Base-by-base conservation (phyloP, 2,329 filamentous ascomycete species). In the Chaetomiaceae sp. region DNA sequence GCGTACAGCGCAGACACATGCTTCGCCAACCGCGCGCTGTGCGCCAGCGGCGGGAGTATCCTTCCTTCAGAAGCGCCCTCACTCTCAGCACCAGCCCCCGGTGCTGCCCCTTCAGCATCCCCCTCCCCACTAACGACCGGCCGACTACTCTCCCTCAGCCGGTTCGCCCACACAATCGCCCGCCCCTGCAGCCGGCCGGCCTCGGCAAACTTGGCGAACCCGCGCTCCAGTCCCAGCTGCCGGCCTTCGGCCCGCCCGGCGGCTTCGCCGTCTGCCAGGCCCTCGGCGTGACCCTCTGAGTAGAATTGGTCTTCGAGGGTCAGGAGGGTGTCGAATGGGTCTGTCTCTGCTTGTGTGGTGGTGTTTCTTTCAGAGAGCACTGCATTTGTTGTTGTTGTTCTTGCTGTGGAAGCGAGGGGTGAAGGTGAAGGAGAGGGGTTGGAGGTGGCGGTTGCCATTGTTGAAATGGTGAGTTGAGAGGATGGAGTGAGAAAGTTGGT, bases 121-220 rank as follows among this genome's bases (percentile, higher is more conserved):
- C n/a, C n/a, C n/a, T n/a, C n/a, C n/a, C n/a, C n/a, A n/a, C n/a
- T n/a, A n/a, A n/a, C n/a, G n/a, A n/a, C 14, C 9, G 27, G 32
- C 32, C 11, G 17, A 19, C 3, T 35, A 30, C 20, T 29, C 37
- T 18, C 11, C 12, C n/a, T 17, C 12, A 32, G 66, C 44, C 89
- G 75, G 50, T 86, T 85, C 11, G 83, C 81, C 90, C 91, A 97
- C n/a, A 97, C 74, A 19, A 86, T 68, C 12, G 88, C 81, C 59
- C 81, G 83, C 36, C 88, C 87, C 57, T 91, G 84, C 26, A 97
- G 67, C 48, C 76, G 75, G 2, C 91, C 91, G 64, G 88, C 78
- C 52, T 88, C 83, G 34, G 86, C 62, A 60, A 94, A 96, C 68
- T 95, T 97, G 58, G 95, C 88, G 58, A 93, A 97, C 0, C 90